Evolutionary conservation across 129 eudicot genomes (phyloP).

Genomic region (Tagetes patula): DNA sequence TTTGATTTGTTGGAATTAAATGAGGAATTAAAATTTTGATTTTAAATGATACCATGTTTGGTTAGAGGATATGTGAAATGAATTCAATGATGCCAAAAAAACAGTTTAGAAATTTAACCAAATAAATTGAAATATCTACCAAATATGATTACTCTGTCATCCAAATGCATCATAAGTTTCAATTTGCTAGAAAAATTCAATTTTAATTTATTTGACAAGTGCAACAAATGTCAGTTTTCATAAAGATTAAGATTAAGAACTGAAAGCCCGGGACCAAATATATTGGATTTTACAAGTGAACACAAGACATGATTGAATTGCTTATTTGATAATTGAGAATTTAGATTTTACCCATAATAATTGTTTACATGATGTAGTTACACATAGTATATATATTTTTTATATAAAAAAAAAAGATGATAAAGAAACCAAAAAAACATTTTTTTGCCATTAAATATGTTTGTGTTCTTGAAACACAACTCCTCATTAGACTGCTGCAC

Average conservation of each 20-base stretch:
- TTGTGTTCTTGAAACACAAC: conserved; percentile 2
- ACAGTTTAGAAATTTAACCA: background rate
- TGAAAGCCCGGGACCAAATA: background rate
- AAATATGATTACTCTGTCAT: background rate
- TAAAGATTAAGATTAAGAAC: no score
- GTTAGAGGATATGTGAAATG: background rate
- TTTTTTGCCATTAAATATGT: background rate
- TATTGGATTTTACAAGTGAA: background rate
- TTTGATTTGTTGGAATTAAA: background rate
- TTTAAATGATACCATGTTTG: background rate
- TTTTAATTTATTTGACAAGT: background rate
- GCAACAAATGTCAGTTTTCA: no score
- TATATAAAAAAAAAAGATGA: conserved; percentile 1
- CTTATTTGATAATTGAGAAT: conserved; percentile 3
- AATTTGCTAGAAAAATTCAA: background rate
- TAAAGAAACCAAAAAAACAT: conserved; percentile 3
- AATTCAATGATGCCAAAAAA: background rate
- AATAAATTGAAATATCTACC: background rate
- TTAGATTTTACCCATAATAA: background rate
- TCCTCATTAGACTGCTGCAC: conserved; percentile 65
- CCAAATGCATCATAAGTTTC: background rate
- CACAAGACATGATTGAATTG: conserved; percentile 9
- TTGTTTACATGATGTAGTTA: conserved; percentile 26
- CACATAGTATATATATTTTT: conserved; percentile 7
- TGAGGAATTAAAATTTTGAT: background rate